A percentile compares a stretch with the other conserved stretches of the same genome.
These are phyloP conservation scores for Agrocybe chaxingu DNA, from an alignment of 768 basidiomycete genomes.

Conservation along the genomic window DNA sequence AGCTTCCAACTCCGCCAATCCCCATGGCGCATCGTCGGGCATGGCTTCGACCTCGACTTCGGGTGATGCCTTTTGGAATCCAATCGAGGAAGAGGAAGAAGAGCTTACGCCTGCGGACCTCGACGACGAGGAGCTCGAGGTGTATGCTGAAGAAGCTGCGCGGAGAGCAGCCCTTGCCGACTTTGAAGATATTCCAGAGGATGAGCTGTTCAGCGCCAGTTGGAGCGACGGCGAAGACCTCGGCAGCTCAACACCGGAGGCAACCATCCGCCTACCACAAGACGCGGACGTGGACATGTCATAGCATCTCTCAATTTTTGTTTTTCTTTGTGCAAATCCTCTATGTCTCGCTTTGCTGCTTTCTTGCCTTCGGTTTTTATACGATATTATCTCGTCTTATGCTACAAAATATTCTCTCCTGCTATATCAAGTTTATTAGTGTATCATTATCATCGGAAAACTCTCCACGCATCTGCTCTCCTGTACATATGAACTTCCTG, in stretches of 20 bases:
- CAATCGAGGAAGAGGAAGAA: constrained; percentile 14
- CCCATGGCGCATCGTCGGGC: constrained; percentile 2
- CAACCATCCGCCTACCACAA: not conserved
- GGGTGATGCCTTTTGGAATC: not conserved
- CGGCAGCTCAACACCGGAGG: not conserved
- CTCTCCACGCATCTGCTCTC: no score
- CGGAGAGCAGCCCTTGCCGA: constrained; percentile 36
- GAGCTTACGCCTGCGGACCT: constrained; percentile 41
- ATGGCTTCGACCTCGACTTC: not conserved
- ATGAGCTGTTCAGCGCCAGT: constrained; percentile 30
- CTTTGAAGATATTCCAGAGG: constrained; percentile 45
- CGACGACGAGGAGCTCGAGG: constrained; percentile 55
- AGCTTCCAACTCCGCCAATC: constrained; percentile 6
- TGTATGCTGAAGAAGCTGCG: constrained; percentile 55
- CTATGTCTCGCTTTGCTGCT: no score
- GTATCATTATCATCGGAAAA: no score
- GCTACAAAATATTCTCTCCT: no score
- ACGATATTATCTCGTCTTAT: no score
- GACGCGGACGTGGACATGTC: constrained; percentile 29
- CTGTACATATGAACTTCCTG: no score
- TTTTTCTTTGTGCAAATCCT: not conserved
- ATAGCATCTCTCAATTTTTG: not conserved
- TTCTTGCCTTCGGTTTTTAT: no score
- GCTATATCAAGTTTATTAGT: no score
- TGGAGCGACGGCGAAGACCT: constrained; percentile 31